Evolutionary conservation across 768 basidiomycete species (phyloP).

Genomic region (Tricholoma flavovirens): DNA sequence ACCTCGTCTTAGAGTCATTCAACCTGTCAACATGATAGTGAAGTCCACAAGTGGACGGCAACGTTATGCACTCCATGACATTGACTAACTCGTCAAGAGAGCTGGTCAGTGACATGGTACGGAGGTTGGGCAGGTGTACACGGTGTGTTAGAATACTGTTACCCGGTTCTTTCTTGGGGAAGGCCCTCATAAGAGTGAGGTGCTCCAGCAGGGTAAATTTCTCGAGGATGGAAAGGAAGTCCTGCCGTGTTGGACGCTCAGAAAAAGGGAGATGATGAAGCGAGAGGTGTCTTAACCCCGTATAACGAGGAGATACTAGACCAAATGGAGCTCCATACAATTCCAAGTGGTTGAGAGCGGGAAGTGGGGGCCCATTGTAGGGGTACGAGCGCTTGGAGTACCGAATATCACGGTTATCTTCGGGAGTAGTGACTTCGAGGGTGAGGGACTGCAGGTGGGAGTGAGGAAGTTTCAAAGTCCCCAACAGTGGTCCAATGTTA

Average conservation of each 20-base stretch:
- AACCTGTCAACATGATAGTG: constrained; percentile 22
- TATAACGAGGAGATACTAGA: constrained; percentile 31
- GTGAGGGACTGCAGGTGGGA: constrained; percentile 28
- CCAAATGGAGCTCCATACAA: constrained; percentile 31
- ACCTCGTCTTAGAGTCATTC: constrained; percentile 21
- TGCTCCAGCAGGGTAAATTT: constrained; percentile 27
- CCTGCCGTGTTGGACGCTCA: constrained; percentile 28
- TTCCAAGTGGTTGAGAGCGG: constrained; percentile 28
- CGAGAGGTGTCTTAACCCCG: constrained; percentile 28
- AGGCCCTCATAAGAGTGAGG: constrained; percentile 29
- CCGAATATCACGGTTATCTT: constrained; percentile 11
- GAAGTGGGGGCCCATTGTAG: constrained; percentile 23
- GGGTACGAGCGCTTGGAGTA: constrained; percentile 25
- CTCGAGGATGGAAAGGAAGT: constrained; percentile 29
- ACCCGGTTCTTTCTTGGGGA: constrained; percentile 22
- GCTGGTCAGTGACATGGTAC: constrained; percentile 26
- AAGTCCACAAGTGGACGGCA: constrained; percentile 23
- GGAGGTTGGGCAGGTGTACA: constrained; percentile 23
- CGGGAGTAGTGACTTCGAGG: constrained; percentile 23
- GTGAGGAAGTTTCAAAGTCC: constrained; percentile 30
- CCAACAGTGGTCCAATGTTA: constrained; percentile 28
- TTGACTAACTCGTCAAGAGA: constrained; percentile 24
- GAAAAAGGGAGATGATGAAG: constrained; percentile 31
- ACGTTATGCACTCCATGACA: constrained; percentile 23
- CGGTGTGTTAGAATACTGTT: constrained; percentile 13